Percentiles rank a stretch among this genome's conserved stretches.
Conservation (phyloP, 2,329 filamentous ascomycete species). For the Gyromitra esculenta region DNA sequence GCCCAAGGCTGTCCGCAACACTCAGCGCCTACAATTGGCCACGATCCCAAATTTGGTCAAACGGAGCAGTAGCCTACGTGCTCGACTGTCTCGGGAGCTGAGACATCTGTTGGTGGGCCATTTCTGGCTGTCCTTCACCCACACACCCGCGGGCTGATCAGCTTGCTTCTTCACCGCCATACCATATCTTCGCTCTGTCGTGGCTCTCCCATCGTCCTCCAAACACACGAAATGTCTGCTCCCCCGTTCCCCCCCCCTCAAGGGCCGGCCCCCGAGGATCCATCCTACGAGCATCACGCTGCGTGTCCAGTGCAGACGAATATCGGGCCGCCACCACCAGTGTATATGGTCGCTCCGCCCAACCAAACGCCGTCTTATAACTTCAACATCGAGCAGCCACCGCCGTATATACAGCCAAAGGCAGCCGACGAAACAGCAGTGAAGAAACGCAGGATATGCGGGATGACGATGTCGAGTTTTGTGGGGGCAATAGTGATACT, state of each 20-base stretch:
- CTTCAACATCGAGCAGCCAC: slow-evolving; percentile 22
- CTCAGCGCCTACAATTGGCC: not conserved
- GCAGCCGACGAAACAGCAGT: not conserved
- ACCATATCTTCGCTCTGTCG: not conserved
- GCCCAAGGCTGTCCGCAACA: not conserved
- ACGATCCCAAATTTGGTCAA: not conserved
- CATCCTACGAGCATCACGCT: not conserved
- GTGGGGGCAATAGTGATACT: not conserved
- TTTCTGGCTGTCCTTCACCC: not conserved
- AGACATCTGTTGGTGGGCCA: not conserved
- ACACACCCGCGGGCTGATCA: not conserved
- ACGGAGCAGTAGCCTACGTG: not conserved
- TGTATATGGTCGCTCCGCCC: slow-evolving; percentile 5
- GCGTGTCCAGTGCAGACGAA: not conserved
- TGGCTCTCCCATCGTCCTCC: not conserved
- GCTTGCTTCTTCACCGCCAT: not conserved
- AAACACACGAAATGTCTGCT: slow-evolving; percentile 8
- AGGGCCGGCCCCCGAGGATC: not conserved
- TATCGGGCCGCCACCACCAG: not conserved
- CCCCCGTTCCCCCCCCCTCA: not conserved
- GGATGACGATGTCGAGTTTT: not conserved
- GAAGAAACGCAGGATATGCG: not conserved
- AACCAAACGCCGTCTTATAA: slow-evolving; percentile 3
- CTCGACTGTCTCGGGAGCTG: not conserved
- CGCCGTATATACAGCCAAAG: slow-evolving; percentile 10